Evolutionary conservation across 768 basidiomycete species (phyloP).

Genomic region (Ramaria sp.): DNA sequence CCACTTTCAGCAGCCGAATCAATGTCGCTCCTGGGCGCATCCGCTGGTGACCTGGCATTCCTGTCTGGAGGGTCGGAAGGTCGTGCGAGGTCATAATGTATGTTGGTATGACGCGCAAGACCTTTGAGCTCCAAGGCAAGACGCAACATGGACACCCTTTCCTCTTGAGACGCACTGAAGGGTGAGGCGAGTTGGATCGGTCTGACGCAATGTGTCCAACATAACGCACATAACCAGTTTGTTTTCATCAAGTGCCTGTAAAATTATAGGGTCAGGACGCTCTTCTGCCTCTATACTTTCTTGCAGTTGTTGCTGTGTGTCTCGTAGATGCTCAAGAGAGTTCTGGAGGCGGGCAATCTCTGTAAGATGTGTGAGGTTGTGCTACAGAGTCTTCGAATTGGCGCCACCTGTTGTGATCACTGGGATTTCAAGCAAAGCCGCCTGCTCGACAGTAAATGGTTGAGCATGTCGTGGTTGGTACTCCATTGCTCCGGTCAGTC

Average conservation of each 20-base stretch:
- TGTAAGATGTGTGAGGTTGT: conserved; percentile 19
- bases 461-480: conserved; percentile 50
- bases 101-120: conserved; percentile 32
- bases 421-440: conserved; percentile 49
- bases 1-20: neutral
- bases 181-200: conserved; percentile 5
- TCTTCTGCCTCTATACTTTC: conserved; percentile 31
- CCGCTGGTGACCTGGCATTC: no score
- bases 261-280: conserved; percentile 45
- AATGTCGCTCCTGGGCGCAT: neutral
- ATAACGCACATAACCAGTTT: conserved; percentile 51
- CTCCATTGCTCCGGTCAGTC: conserved; percentile 3
- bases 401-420: conserved; percentile 59
- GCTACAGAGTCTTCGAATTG: neutral
- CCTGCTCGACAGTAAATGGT: conserved; percentile 64
- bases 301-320: conserved; percentile 49
- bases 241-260: conserved; percentile 60
- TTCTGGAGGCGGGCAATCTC: conserved; percentile 70
- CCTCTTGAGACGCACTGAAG: conserved; percentile 65
- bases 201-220: neutral
- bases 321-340: conserved; percentile 50
- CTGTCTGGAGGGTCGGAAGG: neutral
- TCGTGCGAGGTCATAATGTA: conserved; percentile 34
- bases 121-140: conserved; percentile 50
- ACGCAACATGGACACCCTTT: conserved; percentile 59